Evolutionary conservation across 306 rosid species (phyloP).

Genomic region (Fagus crenata): DNA sequence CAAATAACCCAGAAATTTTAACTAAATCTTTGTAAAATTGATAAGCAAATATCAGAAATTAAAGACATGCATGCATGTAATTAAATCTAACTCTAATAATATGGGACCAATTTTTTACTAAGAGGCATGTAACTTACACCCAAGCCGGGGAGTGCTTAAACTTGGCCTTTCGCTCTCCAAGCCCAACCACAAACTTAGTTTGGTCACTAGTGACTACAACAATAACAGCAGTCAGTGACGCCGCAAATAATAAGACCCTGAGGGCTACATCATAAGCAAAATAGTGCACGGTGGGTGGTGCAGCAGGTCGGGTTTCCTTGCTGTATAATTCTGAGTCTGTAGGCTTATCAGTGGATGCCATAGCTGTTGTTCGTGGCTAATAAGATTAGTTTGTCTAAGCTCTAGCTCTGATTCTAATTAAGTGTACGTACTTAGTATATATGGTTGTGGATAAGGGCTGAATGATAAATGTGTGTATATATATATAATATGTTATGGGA

Average conservation of each 20-base stretch:
- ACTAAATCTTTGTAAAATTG: too few relatives aligned
- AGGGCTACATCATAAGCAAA: conserved; percentile 43
- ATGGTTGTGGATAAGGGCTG: conserved; percentile 14
- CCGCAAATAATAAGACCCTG: conserved; percentile 65
- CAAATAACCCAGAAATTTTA: too few relatives aligned
- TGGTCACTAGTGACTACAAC: conserved; percentile 69
- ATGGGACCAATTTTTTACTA: neutral
- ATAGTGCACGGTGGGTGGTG: conserved; percentile 20
- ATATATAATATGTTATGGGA: conserved; percentile 9
- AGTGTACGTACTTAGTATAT: neutral
- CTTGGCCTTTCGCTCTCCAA: conserved; percentile 39
- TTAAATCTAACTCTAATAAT: neutral
- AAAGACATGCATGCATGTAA: neutral
- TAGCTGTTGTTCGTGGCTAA: conserved; percentile 13
- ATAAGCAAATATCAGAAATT: neutral
- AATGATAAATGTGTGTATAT: conserved; percentile 9
- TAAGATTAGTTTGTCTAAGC: neutral
- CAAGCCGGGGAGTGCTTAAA: conserved; percentile 77
- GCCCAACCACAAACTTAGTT: conserved; percentile 25
- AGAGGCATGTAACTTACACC: conserved; percentile 46
- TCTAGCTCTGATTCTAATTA: neutral
- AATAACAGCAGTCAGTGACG: conserved; percentile 58
- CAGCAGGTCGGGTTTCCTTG: conserved; percentile 26
- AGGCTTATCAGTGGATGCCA: conserved; percentile 66
- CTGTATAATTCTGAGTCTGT: conserved; percentile 48